Base-by-base conservation (phyloP, 139 green algal species). In the Chlamydomonas sp. region DNA sequence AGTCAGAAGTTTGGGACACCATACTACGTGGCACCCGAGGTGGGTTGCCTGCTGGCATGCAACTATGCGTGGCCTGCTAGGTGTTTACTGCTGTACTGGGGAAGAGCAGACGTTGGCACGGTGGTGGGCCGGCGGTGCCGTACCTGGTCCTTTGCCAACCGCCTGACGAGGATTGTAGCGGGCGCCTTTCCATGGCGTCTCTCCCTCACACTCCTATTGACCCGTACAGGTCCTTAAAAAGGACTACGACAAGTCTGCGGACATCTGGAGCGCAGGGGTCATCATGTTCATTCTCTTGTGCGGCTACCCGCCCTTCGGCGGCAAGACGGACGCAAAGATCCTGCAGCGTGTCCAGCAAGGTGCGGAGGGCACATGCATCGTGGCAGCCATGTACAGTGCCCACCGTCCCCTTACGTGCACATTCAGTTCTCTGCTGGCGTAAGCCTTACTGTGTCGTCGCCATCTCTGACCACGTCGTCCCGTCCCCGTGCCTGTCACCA, bases 11-110 rank as follows among this genome's bases (percentile, higher is more conserved):
- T 98, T 77, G 96, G 95, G 31, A 95, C 90, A 78, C 95, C 97
- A 68, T 98, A 98, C 90, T 99, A 99, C 82, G 94, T 99, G 16
- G 97, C 97, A 0, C 97, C 97, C 18, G 90, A 93, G 93, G 95
- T 97, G 74, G 0, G 86, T 72, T 12, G 17, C 1, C 12, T 12
- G 4, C 17, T 4, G 62, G 2, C 66, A 18, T 10, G 66, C 66
- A 14, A 71, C 12, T 71, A 71, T 71, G 9, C 31, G 31, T 49
- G 31, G 31, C 31, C 31, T 49, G 31, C 31, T 49, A 49, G 31
- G 31, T 49, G 31, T 49, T 49, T 49, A 49, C 31, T 49, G 31
- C 31, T 49, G 31, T 49, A 49, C 31, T 49, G 31, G 31, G 31
- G 31, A 49, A 49, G 31, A 49, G 31, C 31, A 49, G 31, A 49